A percentile compares a stretch with the other conserved stretches of the same genome.
These are phyloP conservation scores for Cubamyces sp. DNA, from an alignment of 768 basidiomycete species.

Conservation along the genomic window DNA sequence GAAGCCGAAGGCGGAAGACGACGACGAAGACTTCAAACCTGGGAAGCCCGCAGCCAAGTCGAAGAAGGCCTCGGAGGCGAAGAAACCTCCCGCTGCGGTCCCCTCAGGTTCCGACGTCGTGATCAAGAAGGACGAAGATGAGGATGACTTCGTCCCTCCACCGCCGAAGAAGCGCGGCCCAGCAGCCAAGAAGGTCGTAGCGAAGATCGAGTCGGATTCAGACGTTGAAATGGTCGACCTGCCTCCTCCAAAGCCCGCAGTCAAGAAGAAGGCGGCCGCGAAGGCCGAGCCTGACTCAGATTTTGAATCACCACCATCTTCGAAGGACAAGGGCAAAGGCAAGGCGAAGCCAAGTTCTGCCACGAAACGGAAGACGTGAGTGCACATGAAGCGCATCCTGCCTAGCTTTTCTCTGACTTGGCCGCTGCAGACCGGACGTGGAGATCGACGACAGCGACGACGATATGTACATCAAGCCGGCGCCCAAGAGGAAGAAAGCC, in stretches of 20 bases:
- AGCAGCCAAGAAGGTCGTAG: conserved; percentile 47
- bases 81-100: conserved; percentile 36
- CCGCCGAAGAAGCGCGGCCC: conserved; percentile 44
- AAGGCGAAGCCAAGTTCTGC: conserved; percentile 45
- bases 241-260: conserved; percentile 40
- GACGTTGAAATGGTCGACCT: conserved; percentile 49
- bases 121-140: conserved; percentile 52
- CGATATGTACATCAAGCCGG: conserved; percentile 45
- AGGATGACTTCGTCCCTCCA: conserved; percentile 36
- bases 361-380: conserved; percentile 72
- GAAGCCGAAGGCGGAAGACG: conserved; percentile 42
- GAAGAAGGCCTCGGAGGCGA: conserved; percentile 35
- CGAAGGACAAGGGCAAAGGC: conserved; percentile 46
- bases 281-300: conserved; percentile 49
- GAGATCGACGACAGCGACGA: conserved; percentile 50
- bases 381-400: background rate
- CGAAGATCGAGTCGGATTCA: conserved; percentile 49
- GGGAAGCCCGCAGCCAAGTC: conserved; percentile 48
- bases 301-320: conserved; percentile 36
- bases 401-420: background rate
- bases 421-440: conserved; percentile 35
- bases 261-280: conserved; percentile 37
- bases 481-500: conserved; percentile 53
- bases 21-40: conserved; percentile 62
- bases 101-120: conserved; percentile 49